phyloP scores from a whole-genome alignment of 73 alveolate genomes.

The Tetrahymena thermophila region DNA sequence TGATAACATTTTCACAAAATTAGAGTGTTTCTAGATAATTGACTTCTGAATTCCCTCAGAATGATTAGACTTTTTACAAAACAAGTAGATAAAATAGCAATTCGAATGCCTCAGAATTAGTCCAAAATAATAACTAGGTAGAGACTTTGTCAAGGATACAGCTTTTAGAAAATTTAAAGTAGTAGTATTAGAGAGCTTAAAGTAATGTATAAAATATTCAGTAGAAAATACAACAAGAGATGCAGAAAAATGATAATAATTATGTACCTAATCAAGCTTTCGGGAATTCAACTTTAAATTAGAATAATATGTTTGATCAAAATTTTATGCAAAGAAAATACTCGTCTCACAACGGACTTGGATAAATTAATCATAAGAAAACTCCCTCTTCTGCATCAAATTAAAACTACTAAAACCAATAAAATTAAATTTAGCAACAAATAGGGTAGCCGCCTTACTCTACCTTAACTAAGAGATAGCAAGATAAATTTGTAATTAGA shows the following conservation, averaged over 20 bases:
- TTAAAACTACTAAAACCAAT: not conserved
- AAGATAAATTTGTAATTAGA: not conserved
- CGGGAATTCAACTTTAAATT: not conserved
- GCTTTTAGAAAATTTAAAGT: not conserved
- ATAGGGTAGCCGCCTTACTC: not conserved
- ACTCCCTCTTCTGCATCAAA: not conserved
- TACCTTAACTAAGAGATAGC: not conserved
- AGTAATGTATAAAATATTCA: not conserved
- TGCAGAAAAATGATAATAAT: not conserved
- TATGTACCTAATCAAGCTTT: not conserved
- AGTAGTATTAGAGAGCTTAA: not conserved
- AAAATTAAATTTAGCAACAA: not conserved
- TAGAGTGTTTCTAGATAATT: not conserved
- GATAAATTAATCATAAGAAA: not conserved
- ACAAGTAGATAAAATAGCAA: not conserved
- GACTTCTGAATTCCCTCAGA: not conserved
- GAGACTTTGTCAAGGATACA: not conserved
- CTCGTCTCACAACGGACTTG: not conserved
- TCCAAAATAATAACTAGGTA: not conserved
- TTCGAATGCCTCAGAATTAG: not conserved
- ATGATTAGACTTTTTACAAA: not conserved
- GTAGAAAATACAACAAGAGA: not conserved
- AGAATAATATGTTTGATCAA: not conserved
- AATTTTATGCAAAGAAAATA: not conserved
- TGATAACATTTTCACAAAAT: not conserved